Evolutionary conservation across 306 rosid genomes (phyloP).

Genomic region (Quercus glauca): DNA sequence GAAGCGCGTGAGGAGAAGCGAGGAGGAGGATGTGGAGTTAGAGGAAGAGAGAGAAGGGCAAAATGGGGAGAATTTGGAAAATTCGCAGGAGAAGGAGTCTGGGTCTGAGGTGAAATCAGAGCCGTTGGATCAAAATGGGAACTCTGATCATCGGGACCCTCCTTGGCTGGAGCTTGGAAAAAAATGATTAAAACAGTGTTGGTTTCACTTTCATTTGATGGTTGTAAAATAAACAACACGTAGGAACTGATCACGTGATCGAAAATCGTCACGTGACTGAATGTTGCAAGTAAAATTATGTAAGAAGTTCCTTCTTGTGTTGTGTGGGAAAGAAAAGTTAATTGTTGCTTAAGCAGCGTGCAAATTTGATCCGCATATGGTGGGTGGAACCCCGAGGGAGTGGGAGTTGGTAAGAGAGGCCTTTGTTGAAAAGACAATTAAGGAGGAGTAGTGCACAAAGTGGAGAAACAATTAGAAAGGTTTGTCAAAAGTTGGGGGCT

Average conservation of each 20-base stretch:
- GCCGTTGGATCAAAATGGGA: slow-evolving; percentile 46
- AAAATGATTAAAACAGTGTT: slow-evolving; percentile 20
- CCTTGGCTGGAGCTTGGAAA: slow-evolving; percentile 62
- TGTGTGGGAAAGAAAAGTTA: not conserved
- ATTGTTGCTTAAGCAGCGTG: not conserved
- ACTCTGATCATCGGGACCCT: slow-evolving; percentile 44
- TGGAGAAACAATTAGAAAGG: not conserved
- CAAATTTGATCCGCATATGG: too few species aligned
- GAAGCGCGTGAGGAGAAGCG: slow-evolving; percentile 61
- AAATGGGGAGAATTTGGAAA: not conserved
- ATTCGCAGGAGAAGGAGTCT: slow-evolving; percentile 25
- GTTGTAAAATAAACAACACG: not conserved
- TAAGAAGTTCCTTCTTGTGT: too few species aligned
- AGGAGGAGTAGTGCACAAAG: not conserved
- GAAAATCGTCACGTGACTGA: slow-evolving; percentile 8
- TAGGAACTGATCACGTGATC: not conserved
- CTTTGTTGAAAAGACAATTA: not conserved
- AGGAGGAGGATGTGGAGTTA: slow-evolving; percentile 34
- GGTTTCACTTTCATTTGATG: too few species aligned
- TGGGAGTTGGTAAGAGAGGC: not conserved
- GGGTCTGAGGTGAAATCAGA: slow-evolving; percentile 41
- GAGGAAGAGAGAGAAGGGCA: slow-evolving; percentile 26
- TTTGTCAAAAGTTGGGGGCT: not conserved
- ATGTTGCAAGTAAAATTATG: too few species aligned
- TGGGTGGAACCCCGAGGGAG: too few species aligned